Base-by-base conservation (phyloP, 1,139 yeast species). In the Zygotorulaspora mrakii region DNA sequence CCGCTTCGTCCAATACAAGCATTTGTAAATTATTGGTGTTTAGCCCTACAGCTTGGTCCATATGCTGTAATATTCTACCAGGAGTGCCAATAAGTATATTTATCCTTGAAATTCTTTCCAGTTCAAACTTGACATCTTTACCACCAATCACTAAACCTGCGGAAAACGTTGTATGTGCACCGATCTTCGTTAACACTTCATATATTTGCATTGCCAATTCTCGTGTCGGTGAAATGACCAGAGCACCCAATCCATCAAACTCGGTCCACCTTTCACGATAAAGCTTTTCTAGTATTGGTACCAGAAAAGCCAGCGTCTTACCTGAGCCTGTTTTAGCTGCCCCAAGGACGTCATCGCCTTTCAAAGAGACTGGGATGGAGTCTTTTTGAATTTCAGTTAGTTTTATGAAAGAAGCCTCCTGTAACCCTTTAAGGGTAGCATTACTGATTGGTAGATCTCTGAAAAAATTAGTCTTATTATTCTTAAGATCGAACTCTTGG, bases 71-170 rank as follows among this genome's bases (percentile, higher is more conserved):
- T 13, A 91, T 68, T 63, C 99, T 74, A 1, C 99, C 99, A 0
- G 99, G 99, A 0, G 99, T 91, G 24, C 96, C 96, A 30, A 91
- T 85, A 46, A 91, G 69, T 38, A 91, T 85, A 61, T 91, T 91
- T 67, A 91, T 82, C 55, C 77, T 76, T 1, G 83, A 76, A 12
- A 91, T 76, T 61, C 98, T 77, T 42, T 88, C 96, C 53, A 79
- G 79, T 63, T 91, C 99, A 50, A 73, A 86, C 49, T 78, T 77
- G 29, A 86, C 87, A 62, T 91, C 96, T 61, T 91, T 89, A 38
- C 99, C 99, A 43, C 99, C 99, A 54, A 94, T 89, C 13, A 91
- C 95, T 50, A 91, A 70, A 47, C 96, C 98, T 2, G 97, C 97
- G 4, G 96, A 86, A 48, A 91, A 79, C 9, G 80, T 71, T 52